Percentiles rank a stretch among this genome's conserved stretches.
These are phyloP conservation scores for Candida sanyaensis DNA, from an alignment of 1,139 yeast genomes.

Conservation along the genomic window DNA sequence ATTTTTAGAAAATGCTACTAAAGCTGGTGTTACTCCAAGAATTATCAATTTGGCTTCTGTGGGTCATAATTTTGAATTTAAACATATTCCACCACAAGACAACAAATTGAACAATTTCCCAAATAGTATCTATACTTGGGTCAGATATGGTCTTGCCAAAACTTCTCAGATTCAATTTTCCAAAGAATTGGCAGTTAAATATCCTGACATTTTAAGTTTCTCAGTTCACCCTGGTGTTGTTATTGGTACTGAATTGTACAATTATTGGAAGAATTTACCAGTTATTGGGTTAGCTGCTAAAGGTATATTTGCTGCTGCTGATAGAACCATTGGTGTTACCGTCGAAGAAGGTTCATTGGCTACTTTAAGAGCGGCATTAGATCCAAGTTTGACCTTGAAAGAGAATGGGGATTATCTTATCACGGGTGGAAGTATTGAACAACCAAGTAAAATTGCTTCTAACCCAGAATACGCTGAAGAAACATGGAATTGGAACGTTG, in stretches of 20 bases:
- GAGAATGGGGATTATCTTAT: conserved; percentile 36
- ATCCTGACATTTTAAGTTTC: conserved; percentile 35
- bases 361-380: conserved; percentile 37
- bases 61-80: conserved; percentile 30
- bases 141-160: conserved; percentile 40
- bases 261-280: conserved; percentile 30
- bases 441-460: conserved; percentile 27
- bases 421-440: conserved; percentile 34
- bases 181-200: conserved; percentile 25
- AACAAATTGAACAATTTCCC: conserved; percentile 28
- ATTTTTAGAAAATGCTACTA: conserved; percentile 22
- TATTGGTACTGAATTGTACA: conserved; percentile 36
- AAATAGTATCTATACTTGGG: conserved; percentile 26
- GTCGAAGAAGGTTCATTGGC: conserved; percentile 40
- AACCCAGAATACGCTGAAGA: conserved; percentile 22
- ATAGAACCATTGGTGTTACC: conserved; percentile 25
- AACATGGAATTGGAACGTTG: conserved; percentile 34
- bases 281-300: conserved; percentile 21
- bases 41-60: conserved; percentile 35
- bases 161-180: conserved; percentile 33
- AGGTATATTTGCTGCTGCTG: conserved; percentile 15
- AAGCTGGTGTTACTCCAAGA: conserved; percentile 27
- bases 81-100: conserved; percentile 25
- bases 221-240: conserved; percentile 46
- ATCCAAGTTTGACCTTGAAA: conserved; percentile 23